A percentile compares a stretch with the other conserved stretches of the same genome.
These are phyloP conservation scores for Ilyonectria sp. DNA, from an alignment of 2,329 filamentous ascomycete genomes.

Conservation along the genomic window DNA sequence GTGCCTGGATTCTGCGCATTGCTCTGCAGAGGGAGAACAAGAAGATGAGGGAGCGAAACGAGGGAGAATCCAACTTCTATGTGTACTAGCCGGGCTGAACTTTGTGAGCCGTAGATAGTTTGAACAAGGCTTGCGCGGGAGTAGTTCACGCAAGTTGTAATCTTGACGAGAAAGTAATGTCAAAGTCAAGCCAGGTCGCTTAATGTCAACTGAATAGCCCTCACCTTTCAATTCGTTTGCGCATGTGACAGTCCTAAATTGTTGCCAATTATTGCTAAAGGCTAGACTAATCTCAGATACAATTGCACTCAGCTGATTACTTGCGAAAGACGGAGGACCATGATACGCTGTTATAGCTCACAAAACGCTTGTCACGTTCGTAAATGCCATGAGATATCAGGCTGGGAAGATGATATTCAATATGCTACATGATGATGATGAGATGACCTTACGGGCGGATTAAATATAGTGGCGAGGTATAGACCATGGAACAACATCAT, in stretches of 20 bases:
- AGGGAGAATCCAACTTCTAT: slow-evolving; percentile 47
- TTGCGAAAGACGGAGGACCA: no score
- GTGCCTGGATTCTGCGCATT: slow-evolving; percentile 55
- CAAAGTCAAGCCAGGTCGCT: neutral
- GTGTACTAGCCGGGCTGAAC: slow-evolving; percentile 42
- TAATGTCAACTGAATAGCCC: neutral
- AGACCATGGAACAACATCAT: no score
- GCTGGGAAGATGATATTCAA: no score
- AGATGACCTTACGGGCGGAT: no score
- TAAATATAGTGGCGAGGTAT: no score
- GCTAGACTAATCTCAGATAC: no score
- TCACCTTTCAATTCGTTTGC: neutral
- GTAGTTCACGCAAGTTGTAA: neutral
- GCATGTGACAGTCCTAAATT: neutral
- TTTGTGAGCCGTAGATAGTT: neutral
- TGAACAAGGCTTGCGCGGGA: neutral
- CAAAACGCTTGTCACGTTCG: no score
- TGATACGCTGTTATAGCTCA: no score
- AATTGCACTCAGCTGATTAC: no score
- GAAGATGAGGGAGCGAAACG: slow-evolving; percentile 47
- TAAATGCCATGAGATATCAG: no score
- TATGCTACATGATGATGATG: no score
- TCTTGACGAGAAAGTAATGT: neutral
- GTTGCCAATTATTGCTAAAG: neutral
- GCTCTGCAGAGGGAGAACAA: slow-evolving; percentile 55